phyloP scores from a whole-genome alignment of 768 basidiomycete species.

The Gelatoporia subvermispora region DNA sequence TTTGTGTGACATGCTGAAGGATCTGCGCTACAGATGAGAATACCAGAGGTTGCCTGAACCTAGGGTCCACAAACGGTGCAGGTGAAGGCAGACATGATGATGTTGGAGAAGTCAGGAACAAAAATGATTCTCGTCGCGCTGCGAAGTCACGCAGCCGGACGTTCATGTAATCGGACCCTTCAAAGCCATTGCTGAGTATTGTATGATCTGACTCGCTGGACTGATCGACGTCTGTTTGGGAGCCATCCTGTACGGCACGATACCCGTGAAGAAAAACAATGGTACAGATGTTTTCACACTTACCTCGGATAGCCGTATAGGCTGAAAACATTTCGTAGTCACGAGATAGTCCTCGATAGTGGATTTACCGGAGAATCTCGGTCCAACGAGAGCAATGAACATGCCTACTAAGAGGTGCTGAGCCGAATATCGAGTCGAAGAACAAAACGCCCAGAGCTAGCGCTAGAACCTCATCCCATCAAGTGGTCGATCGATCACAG shows the following conservation, averaged over 20 bases:
- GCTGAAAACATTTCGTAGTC: constrained; percentile 49
- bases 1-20: constrained; percentile 69
- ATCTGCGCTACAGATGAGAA: constrained; percentile 50
- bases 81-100: constrained; percentile 20
- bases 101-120: constrained; percentile 20
- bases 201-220: too few species aligned
- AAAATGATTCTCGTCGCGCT: constrained; percentile 13
- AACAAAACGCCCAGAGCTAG: background rate
- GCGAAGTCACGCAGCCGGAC: too few species aligned
- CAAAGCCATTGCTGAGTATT: too few species aligned
- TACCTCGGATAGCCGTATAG: constrained; percentile 34
- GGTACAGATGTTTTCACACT: background rate
- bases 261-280: background rate
- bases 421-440: too few species aligned
- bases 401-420: constrained; percentile 16
- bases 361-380: constrained; percentile 27
- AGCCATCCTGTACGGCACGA: too few species aligned
- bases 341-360: constrained; percentile 56
- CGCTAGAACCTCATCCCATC: background rate
- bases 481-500: background rate
- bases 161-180: too few species aligned
- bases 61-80: constrained; percentile 3
- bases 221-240: too few species aligned
- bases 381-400: constrained; percentile 30
- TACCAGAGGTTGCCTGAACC: constrained; percentile 16